A percentile compares a stretch with the other conserved stretches of the same genome.
Evolutionary conservation across 441 rosid genomes (phyloP).

Genomic region (Eruca vesicaria): DNA sequence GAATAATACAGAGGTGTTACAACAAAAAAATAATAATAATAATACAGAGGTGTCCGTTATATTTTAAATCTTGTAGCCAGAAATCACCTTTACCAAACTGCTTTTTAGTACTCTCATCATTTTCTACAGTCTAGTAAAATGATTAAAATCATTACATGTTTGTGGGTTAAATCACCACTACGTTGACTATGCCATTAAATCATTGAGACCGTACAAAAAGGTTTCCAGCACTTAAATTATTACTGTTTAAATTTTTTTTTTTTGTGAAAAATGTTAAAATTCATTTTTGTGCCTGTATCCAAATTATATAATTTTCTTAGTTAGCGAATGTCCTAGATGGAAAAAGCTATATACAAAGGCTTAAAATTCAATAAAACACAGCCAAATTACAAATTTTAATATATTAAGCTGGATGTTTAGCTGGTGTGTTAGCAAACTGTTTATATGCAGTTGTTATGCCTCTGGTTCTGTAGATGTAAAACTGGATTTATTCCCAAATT

Average conservation of each 20-base stretch:
- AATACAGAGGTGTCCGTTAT: neutral
- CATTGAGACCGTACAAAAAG: conserved; percentile 14
- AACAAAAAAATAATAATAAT: too few relatives aligned
- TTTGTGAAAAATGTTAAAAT: neutral
- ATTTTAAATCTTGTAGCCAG: neutral
- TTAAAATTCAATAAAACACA: neutral
- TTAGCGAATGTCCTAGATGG: neutral
- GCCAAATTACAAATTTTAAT: neutral
- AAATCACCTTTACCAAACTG: neutral
- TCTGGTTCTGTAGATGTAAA: neutral
- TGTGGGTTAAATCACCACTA: conserved; percentile 10
- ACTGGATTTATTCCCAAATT: neutral
- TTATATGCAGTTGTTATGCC: neutral
- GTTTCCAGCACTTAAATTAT: neutral
- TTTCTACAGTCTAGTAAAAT: neutral
- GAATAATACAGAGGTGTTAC: neutral
- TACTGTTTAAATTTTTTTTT: neutral
- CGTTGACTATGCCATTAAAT: conserved; percentile 8
- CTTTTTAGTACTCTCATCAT: neutral
- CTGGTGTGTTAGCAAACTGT: neutral
- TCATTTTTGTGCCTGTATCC: too few relatives aligned
- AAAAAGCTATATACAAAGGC: neutral
- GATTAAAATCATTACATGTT: conserved; percentile 22
- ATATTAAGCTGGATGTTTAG: neutral
- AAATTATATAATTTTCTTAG: too few relatives aligned